Base-by-base conservation (phyloP, 2,329 filamentous ascomycete species). In the Eutypa lata region DNA sequence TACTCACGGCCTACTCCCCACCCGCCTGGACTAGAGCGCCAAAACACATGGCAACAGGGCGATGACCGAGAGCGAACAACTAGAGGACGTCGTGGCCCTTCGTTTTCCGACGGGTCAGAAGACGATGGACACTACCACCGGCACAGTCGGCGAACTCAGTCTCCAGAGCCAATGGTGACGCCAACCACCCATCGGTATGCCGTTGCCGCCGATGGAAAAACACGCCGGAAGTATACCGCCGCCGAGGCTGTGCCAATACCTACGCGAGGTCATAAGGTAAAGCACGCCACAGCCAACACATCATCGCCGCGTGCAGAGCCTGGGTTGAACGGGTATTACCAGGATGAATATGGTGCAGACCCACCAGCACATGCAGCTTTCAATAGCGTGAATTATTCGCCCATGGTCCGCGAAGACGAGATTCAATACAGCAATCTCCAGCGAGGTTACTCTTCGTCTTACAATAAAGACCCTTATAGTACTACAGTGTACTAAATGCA, bases 61-160 rank as follows among this genome's bases (percentile, higher is more conserved):
- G 56, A 59, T 8, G 56, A 61, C 10, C 56, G 52, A 40, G 54
- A 55, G 19, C 60, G 60, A 16, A 63, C 63, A 14, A 63, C 62
- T 11, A 60, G 59, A 24, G 60, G 62, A 18, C 60, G 58, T 10
- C 60, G 53, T 21, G 21, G 31, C 33, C 51, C 44, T 43, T 6
- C 47, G 3, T 61, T 58, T 28, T 40, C 57, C 19, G 60, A 61
- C 13, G 64, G 63, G 8, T 65, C 65, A 2, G 65, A 64, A 4
- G 61, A 61, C 28, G 62, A 63, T 18, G 58, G 50, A 31, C 59
- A 54, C 14, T 58, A 57, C 45, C 64, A 58, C 45, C 61, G 56
- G 14, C n/a, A n/a, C n/a, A 55, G 53, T 46, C 62, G 62, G 24
- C 57, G 60, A 35, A 60, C 53, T 14, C 57, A 59, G 16, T 66